Base-by-base conservation (phyloP, 495 filamentous ascomycete genomes). In the Cenococcum geophilum region DNA sequence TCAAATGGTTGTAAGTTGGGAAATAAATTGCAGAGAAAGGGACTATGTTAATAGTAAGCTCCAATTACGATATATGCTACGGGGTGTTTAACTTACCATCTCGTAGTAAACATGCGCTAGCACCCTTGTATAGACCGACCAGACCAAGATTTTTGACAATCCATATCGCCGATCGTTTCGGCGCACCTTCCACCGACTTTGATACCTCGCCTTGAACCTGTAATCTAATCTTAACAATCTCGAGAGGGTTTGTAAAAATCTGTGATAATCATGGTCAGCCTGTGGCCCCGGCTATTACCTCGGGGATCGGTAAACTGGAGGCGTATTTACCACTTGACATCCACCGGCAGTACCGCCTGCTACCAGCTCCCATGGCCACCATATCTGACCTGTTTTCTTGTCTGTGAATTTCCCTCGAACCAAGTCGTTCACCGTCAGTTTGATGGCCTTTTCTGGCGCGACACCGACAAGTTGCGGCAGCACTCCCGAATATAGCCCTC, bases 21-120 rank as follows among this genome's bases (percentile, higher is more conserved):
- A 98, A 98, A 78, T 98, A 98, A 71, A 98, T 98, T 60, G 90
- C 91, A 48, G 91, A 96, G 79, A 98, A 98, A 2, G 93, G 93
- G 5, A 97, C 89, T 75, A 48, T 23, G 21, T 9, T 20, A 35
- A 36, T 10, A 52, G 59, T 71, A 27, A 70, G 67, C 42, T 16
- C 6, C 27, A 32, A 32, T 25, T 50, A 32, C 36, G 16, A 22
- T 37, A 37, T 9, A 55, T n/a, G 35, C 11, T 10, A 18, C 12
- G 6, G 27, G n/a, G 55, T 4, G 49, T 32, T 47, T 53, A 56
- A 55, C 73, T 68, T 62, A 74, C 73, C 70, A 72, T 97, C 93
- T 59, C 93, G 92, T 21, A 97, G 83, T 65, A 98, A 78, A 74
- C 93, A 98, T 11, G 95, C 93, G 45, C 84, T 91, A n/a, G 95